Evolutionary conservation across 169 alveolate genomes (phyloP).

Genomic region (Plasmodium knowlesi): DNA sequence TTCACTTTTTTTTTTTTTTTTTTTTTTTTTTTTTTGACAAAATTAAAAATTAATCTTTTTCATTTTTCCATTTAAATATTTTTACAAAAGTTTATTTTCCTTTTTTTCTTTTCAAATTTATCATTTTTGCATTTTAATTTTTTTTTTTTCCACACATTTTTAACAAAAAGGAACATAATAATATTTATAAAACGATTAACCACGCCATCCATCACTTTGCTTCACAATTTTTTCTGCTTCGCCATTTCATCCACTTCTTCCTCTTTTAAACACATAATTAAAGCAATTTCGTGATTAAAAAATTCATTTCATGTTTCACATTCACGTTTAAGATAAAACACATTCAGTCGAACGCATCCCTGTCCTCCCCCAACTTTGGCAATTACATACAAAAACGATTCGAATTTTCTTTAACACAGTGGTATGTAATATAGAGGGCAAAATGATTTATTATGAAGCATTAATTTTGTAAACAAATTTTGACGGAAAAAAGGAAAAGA

Average conservation of each 20-base stretch:
- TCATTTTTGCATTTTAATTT: not conserved
- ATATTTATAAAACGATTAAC: not conserved
- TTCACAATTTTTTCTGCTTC: not conserved
- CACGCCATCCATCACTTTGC: not conserved
- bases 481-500: not conserved
- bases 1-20: not conserved
- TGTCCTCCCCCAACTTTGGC: not conserved
- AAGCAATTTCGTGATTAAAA: not conserved
- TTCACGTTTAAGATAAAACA: not conserved
- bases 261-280: not conserved
- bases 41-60: not conserved
- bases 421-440: not conserved
- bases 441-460: not conserved
- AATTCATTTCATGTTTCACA: not conserved
- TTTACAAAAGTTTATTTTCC: not conserved
- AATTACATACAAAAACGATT: not conserved
- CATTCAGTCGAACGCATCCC: not conserved
- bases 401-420: not conserved
- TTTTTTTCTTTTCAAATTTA: not conserved
- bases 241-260: not conserved
- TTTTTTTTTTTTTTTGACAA: slow-evolving; percentile 1
- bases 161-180: not conserved
- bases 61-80: slow-evolving; percentile 8
- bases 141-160: not conserved
- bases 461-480: not conserved